Evolutionary conservation across 805 yeast genomes (phyloP).

Genomic region (Candida tallmaniae): DNA sequence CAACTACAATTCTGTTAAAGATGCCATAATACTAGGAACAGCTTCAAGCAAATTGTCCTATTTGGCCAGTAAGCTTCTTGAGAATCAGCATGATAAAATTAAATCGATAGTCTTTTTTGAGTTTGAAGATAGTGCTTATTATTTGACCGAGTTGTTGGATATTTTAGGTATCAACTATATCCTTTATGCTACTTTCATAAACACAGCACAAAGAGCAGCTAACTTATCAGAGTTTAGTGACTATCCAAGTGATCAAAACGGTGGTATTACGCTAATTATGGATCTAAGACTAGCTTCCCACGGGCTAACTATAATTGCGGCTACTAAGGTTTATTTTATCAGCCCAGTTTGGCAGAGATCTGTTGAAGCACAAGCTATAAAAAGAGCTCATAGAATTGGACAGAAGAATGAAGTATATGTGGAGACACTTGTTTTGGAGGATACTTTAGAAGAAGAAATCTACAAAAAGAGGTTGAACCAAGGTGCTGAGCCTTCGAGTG

Average conservation of each 20-base stretch:
- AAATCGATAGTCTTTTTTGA: conserved; percentile 66
- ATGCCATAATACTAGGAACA: conserved; percentile 51
- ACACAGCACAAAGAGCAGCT: conserved; percentile 45
- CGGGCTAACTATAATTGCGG: conserved; percentile 63
- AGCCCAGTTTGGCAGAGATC: conserved; percentile 70
- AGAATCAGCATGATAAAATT: conserved; percentile 42
- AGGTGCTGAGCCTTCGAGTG: conserved; percentile 9
- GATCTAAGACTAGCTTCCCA: conserved; percentile 65
- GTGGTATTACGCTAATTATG: conserved; percentile 58
- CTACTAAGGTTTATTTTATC: conserved; percentile 66
- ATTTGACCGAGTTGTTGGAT: conserved; percentile 61
- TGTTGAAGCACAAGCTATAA: conserved; percentile 71
- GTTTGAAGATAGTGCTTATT: conserved; percentile 67
- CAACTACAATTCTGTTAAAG: conserved; percentile 16
- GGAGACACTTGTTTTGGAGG: conserved; percentile 60
- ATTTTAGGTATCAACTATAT: conserved; percentile 55
- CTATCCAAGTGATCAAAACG: conserved; percentile 25
- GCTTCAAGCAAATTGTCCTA: conserved; percentile 64
- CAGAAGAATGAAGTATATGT: conserved; percentile 60
- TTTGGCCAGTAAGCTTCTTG: conserved; percentile 48
- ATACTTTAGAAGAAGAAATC: conserved; percentile 67
- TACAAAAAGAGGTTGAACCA: conserved; percentile 35
- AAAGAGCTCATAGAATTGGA: conserved; percentile 75
- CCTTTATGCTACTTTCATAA: conserved; percentile 60
- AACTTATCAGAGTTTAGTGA: conserved; percentile 49